A percentile compares a stretch with the other conserved stretches of the same genome.
Conservation (phyloP, 2,329 filamentous ascomycete species). For the Chaetomium olivaceum region DNA sequence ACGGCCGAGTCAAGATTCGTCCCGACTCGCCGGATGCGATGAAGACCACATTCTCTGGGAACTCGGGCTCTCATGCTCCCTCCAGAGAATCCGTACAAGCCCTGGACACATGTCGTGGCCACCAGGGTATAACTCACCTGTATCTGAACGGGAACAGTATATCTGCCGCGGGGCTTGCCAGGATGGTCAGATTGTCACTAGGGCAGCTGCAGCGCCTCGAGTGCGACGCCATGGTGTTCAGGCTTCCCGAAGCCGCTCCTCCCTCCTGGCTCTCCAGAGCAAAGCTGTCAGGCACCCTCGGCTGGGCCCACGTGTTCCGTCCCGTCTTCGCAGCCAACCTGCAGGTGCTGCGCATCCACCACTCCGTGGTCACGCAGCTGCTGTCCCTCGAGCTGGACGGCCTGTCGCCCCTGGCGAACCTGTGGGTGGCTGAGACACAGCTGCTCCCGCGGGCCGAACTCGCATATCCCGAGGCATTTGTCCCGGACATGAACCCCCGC, state of each 20-base stretch:
- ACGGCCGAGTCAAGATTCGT: slow-evolving; percentile 38
- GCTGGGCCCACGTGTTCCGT: slow-evolving; percentile 50
- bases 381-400: slow-evolving; percentile 46
- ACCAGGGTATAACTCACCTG: slow-evolving; percentile 54
- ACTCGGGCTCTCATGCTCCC: slow-evolving; percentile 19
- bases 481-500: slow-evolving; percentile 59
- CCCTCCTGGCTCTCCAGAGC: slow-evolving; percentile 36
- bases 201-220: slow-evolving; percentile 56
- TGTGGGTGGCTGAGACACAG: slow-evolving; percentile 48
- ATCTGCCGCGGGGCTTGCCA: slow-evolving; percentile 46
- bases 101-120: slow-evolving; percentile 33
- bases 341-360: slow-evolving; percentile 55
- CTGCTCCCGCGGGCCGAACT: slow-evolving; percentile 47
- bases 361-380: slow-evolving; percentile 59
- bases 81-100: slow-evolving; percentile 26
- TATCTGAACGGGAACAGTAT: slow-evolving; percentile 53
- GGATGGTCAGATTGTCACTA: slow-evolving; percentile 45
- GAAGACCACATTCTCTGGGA: slow-evolving; percentile 37
- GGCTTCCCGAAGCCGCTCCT: slow-evolving; percentile 16
- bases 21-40: slow-evolving; percentile 39
- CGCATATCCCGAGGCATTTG: slow-evolving; percentile 50
- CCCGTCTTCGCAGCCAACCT: slow-evolving; percentile 57
- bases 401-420: slow-evolving; percentile 40
- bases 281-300: slow-evolving; percentile 47
- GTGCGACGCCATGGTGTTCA: slow-evolving; percentile 47